Conservation (phyloP, 805 yeast species). For the Candida maesae region DNA sequence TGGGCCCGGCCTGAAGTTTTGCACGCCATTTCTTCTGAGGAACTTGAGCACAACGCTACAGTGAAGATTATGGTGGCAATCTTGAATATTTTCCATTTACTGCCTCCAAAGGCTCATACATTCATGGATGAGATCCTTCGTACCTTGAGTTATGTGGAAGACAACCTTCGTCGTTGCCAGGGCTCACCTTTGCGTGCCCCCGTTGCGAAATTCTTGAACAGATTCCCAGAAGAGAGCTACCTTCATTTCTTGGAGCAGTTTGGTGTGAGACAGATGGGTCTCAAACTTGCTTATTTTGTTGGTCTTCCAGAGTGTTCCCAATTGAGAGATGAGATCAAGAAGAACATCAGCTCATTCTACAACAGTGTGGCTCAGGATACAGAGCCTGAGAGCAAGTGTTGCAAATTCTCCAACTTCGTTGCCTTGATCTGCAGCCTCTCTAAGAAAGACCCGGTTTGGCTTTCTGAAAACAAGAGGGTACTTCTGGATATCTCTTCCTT, state of each 20-base stretch:
- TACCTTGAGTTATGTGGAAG: slow-evolving; percentile 74
- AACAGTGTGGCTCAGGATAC: slow-evolving; percentile 46
- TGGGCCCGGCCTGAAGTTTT: slow-evolving; percentile 88
- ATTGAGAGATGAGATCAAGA: slow-evolving; percentile 53
- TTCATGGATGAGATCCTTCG: slow-evolving; percentile 84
- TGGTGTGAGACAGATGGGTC: slow-evolving; percentile 57
- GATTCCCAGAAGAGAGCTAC: slow-evolving; percentile 74
- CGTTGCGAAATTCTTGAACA: slow-evolving; percentile 76
- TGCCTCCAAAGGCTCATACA: slow-evolving; percentile 90
- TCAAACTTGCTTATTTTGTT: slow-evolving; percentile 64
- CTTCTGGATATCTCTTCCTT: slow-evolving; percentile 41
- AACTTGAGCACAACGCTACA: slow-evolving; percentile 73
- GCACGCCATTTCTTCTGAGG: slow-evolving; percentile 73
- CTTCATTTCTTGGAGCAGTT: slow-evolving; percentile 66
- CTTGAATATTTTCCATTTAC: slow-evolving; percentile 81
- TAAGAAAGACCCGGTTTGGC: slow-evolving; percentile 53
- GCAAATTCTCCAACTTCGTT: slow-evolving; percentile 69
- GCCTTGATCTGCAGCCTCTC: slow-evolving; percentile 58
- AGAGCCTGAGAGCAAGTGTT: slow-evolving; percentile 49
- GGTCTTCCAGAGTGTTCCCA: slow-evolving; percentile 49
- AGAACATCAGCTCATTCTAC: slow-evolving; percentile 46
- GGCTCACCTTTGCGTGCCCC: slow-evolving; percentile 91
- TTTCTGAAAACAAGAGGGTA: slow-evolving; percentile 44
- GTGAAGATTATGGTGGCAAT: slow-evolving; percentile 88
- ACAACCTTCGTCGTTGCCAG: slow-evolving; percentile 77